Evolutionary conservation across 306 rosid species (phyloP), one percentile per base, ranked within the genome.

Genomic region (Begonia peltatifolia): DNA sequence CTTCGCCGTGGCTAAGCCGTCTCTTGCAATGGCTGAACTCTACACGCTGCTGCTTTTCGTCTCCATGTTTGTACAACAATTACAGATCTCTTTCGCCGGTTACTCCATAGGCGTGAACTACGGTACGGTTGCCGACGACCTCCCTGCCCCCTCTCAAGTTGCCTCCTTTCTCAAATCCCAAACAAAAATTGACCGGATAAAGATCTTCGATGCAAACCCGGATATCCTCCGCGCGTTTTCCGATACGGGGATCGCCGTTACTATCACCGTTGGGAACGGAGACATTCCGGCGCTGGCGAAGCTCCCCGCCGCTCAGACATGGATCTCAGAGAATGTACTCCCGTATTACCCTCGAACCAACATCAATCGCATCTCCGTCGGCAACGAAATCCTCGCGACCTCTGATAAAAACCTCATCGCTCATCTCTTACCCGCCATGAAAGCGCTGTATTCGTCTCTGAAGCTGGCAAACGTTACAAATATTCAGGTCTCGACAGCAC

Each of bases 361-460:
- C 17, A 65, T 88, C 58, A 53, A 65, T 71, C 71, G 79, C 23
- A 78, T 84, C 66, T 81, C 89, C 69, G 81, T 88, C 12, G 97
- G 97, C 0, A 88, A 88, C 69, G 89, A 88, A 64, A 73, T 88
- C 72, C 78, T 84, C 46, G 97, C 89, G 63, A 82, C 95, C 43
- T 74, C 93, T 13, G 93, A 88, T 23, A 84, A 82, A 60, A 14
- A 16, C 68, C 71, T 88, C 46, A 84, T 88, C 17, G 89, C 89
- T 0, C 84, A 77, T 49, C 66, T 73, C 10, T 51, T 88, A 9
- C 97, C 95, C 11, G 71, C 97, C 54, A 88, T 88, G 87, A 60
- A 77, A 54, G 56, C 81, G 1, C 75, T 88, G 7, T 66, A 69
- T 52, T 14, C 71, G 11, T 87, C 97, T 6, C 61, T 88, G 10